phyloP scores from a whole-genome alignment of 2,329 filamentous ascomycete genomes.

The Tolypocladium tundrense region DNA sequence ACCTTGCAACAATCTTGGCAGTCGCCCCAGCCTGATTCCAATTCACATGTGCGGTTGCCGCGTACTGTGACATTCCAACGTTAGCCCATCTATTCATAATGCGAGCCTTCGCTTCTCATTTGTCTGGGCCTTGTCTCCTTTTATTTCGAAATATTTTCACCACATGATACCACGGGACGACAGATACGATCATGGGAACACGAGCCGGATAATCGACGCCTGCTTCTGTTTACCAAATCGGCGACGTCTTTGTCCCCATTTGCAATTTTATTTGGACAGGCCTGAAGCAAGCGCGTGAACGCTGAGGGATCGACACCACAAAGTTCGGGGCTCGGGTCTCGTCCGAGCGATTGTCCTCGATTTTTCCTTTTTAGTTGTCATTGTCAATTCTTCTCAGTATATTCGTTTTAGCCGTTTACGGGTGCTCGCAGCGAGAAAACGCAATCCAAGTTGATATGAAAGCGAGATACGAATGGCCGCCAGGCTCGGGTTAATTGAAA shows the following conservation, averaged over 20 bases:
- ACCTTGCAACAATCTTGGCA: background rate
- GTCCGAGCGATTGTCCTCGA: constrained; percentile 1
- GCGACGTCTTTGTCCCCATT: constrained; percentile 8
- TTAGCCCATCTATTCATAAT: constrained; percentile 2
- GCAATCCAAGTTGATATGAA: background rate
- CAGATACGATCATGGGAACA: constrained; percentile 5
- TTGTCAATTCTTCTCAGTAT: no score
- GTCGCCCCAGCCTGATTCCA: background rate
- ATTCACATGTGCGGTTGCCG: background rate
- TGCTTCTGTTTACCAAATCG: background rate
- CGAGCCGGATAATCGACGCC: background rate
- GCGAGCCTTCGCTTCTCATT: constrained; percentile 3
- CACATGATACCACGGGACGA: constrained; percentile 17
- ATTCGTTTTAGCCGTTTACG: background rate
- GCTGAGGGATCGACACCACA: constrained; percentile 7
- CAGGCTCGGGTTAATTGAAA: background rate
- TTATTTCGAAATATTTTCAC: constrained; percentile 6
- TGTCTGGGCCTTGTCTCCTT: constrained; percentile 1
- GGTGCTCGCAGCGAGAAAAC: background rate
- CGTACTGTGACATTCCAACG: background rate
- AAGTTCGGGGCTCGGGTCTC: background rate
- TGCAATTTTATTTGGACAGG: constrained; percentile 9
- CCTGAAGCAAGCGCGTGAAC: constrained; percentile 3
- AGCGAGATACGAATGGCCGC: background rate
- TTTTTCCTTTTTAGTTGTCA: constrained; percentile 1